phyloP scores from a whole-genome alignment of 257 asterid species.

The Schizonepeta tenuifolia region DNA sequence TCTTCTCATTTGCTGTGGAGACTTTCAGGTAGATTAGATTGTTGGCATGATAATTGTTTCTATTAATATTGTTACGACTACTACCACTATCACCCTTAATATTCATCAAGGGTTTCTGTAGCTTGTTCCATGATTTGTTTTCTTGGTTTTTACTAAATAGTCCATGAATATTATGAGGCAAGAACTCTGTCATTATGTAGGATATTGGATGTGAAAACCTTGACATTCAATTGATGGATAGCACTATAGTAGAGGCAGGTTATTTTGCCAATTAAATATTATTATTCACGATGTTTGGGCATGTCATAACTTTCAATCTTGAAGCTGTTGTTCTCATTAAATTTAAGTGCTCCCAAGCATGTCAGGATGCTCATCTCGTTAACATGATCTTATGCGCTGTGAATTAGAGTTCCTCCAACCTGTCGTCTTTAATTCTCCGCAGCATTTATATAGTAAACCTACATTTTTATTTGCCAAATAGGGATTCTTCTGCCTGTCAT shows the following conservation, averaged over 20 bases:
- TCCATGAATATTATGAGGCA: background rate
- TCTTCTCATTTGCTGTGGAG: slow-evolving; percentile 96
- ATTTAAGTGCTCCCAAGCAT: background rate
- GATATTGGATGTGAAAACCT: slow-evolving; percentile 5
- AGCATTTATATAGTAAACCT: background rate
- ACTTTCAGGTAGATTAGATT: slow-evolving; percentile 72
- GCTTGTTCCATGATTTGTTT: slow-evolving; percentile 13
- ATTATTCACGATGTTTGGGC: background rate
- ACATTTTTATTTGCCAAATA: background rate
- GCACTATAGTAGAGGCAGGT: background rate
- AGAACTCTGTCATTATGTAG: background rate
- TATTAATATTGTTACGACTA: too few relatives aligned
- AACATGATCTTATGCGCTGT: background rate
- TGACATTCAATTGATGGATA: background rate
- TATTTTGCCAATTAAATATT: background rate
- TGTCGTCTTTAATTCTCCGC: background rate
- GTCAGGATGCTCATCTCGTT: background rate
- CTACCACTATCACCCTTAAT: background rate
- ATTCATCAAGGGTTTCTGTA: background rate
- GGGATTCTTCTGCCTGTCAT: background rate
- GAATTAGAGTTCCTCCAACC: background rate
- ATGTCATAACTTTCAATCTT: background rate
- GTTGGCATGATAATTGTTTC: background rate
- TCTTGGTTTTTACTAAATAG: background rate
- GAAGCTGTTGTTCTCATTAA: background rate